Evolutionary conservation across 2,329 filamentous ascomycete species (phyloP).

Genomic region (Paecilomyces sp.): DNA sequence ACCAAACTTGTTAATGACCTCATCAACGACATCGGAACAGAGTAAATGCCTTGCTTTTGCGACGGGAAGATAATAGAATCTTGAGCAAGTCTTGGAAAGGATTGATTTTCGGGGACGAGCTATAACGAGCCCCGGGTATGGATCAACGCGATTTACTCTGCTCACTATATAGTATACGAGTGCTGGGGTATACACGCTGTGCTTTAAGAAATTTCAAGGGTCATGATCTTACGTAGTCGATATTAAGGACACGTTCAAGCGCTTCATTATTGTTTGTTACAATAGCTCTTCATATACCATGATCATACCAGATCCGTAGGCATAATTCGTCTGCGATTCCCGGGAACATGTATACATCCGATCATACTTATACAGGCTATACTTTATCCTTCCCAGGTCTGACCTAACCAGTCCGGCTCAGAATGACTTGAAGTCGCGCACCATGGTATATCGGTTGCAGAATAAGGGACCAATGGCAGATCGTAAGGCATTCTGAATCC

Average conservation of each 20-base stretch:
- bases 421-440: constrained; percentile 56
- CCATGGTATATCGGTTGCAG: constrained; percentile 63
- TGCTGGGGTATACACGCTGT: background rate
- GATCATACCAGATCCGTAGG: background rate
- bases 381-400: constrained; percentile 25
- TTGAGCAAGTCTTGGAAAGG: background rate
- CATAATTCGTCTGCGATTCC: background rate
- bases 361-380: background rate
- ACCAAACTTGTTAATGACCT: background rate
- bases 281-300: background rate
- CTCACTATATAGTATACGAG: background rate
- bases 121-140: background rate
- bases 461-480: constrained; percentile 64
- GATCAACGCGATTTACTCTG: background rate
- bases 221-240: background rate
- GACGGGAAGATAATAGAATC: background rate
- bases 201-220: background rate
- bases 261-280: background rate
- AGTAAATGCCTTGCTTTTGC: background rate
- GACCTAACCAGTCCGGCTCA: constrained; percentile 56
- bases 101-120: background rate
- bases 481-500: constrained; percentile 78
- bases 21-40: background rate
- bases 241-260: background rate
- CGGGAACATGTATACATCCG: background rate